Conservation (phyloP, 495 filamentous ascomycete genomes). For the Aspergillus sparsus region DNA sequence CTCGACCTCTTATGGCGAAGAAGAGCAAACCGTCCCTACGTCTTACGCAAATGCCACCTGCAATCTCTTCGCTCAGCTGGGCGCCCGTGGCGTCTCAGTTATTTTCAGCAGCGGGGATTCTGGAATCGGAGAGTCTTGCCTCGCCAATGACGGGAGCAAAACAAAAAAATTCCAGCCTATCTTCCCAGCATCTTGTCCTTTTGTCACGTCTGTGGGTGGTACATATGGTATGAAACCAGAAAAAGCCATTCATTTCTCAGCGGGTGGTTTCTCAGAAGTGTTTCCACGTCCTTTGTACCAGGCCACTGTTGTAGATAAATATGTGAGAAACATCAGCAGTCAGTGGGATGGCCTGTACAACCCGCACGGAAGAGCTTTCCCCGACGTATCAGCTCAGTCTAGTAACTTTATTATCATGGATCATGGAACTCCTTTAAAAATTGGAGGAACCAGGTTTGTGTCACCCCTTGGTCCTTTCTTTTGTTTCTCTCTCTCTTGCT, state of each 20-base stretch:
- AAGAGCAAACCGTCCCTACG: slow-evolving; percentile 52
- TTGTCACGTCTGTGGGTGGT: slow-evolving; percentile 75
- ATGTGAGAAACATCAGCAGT: slow-evolving; percentile 46
- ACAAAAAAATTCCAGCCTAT: slow-evolving; percentile 62
- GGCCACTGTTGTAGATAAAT: slow-evolving; percentile 53
- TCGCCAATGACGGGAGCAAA: slow-evolving; percentile 65
- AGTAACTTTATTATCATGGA: slow-evolving; percentile 43
- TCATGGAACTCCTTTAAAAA: slow-evolving; percentile 34
- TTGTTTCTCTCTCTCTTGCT: not conserved
- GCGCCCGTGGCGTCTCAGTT: slow-evolving; percentile 70
- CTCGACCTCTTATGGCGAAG: slow-evolving; percentile 66
- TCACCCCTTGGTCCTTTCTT: not conserved
- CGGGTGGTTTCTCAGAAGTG: slow-evolving; percentile 72
- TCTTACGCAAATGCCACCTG: slow-evolving; percentile 67
- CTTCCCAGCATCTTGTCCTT: slow-evolving; percentile 81
- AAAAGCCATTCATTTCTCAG: slow-evolving; percentile 57
- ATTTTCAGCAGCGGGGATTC: slow-evolving; percentile 75
- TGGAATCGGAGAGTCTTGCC: slow-evolving; percentile 60
- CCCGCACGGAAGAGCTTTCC: slow-evolving; percentile 64
- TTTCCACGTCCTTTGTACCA: slow-evolving; percentile 69
- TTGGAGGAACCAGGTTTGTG: slow-evolving; percentile 48
- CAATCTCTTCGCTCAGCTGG: slow-evolving; percentile 70
- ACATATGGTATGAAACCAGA: slow-evolving; percentile 57
- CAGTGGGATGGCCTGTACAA: slow-evolving; percentile 56
- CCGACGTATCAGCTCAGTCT: slow-evolving; percentile 66